Base-by-base conservation (phyloP, 2,329 filamentous ascomycete species). In the Neonectria punicea region DNA sequence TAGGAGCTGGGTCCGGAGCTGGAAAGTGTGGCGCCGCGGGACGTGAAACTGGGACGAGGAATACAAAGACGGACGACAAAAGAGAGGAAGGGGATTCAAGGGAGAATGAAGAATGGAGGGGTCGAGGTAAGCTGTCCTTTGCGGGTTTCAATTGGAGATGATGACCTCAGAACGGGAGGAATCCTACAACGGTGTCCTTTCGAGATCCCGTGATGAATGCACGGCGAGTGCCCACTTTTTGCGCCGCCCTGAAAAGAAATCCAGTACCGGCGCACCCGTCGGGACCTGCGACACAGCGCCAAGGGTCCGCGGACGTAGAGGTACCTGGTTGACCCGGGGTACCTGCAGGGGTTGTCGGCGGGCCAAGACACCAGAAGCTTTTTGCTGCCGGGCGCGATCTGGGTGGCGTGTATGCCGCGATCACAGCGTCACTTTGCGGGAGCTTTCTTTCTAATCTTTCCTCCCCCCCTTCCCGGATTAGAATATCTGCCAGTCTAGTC, bases 141-240 rank as follows among this genome's bases (percentile, higher is more conserved):
- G 68, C 46, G 47, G 62, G 20, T 63, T 59, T 70, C 72, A 74
- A 74, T 74, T 74, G 70, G 58, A 67, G 69, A 68, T 68, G 72
- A 75, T 76, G 76, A 76, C 73, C 74, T 77, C 73, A 74, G 71
- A 69, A 63, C 56, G 61, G 67, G 59, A 63, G 62, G 63, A 68
- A 72, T 71, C 67, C 54, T 69, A 77, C 75, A 77, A 79, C 77
- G 78, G 76, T 80, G 77, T 80, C 78, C 78, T 80, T 79, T 79
- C 69, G 67, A 75, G 73, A 76, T 77, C 76, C 76, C 76, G 76
- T 78, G 75, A 77, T 75, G 70, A 65, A 75, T 39, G 70, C 67
- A 71, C 61, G 57, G 68, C 62, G 61, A 53, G 70, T 61, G 65
- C 67, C 72, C 72, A 75, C 69, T 75, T 74, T 75, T 74, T 61